phyloP scores from a whole-genome alignment of 2,329 filamentous ascomycete species.

The Leptographium wingfieldii region DNA sequence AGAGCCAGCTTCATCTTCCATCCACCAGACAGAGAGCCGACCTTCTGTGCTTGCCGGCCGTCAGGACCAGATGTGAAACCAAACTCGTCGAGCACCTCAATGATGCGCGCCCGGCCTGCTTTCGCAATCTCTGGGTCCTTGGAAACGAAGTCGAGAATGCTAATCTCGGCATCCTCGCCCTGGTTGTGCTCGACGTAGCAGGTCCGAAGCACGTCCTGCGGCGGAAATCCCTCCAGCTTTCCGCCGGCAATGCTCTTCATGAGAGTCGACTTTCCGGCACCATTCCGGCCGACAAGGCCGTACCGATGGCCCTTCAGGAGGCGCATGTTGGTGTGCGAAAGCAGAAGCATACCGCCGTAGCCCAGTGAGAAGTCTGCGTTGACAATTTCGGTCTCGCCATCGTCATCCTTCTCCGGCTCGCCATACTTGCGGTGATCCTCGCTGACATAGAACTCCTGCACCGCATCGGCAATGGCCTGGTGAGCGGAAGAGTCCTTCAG shows the following conservation, averaged over 20 bases:
- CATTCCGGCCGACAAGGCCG: conserved; percentile 91
- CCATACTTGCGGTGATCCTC: conserved; percentile 85
- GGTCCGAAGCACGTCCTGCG: conserved; percentile 82
- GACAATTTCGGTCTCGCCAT: conserved; percentile 90
- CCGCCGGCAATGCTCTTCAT: conserved; percentile 94
- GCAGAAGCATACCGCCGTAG: conserved; percentile 92
- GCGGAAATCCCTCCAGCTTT: conserved; percentile 93
- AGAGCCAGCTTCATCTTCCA: conserved; percentile 99
- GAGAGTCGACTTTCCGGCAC: conserved; percentile 95
- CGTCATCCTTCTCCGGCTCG: conserved; percentile 72
- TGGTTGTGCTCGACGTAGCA: conserved; percentile 99
- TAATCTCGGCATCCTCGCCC: conserved; percentile 92
- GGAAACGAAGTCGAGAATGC: conserved; percentile 81
- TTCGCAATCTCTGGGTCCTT: conserved; percentile 79
- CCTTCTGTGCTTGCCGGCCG: conserved; percentile 76
- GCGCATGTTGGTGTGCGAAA: conserved; percentile 90
- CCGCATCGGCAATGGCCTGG: conserved; percentile 53
- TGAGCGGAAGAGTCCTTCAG: conserved; percentile 47
- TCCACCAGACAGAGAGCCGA: conserved; percentile 89
- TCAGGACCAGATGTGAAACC: conserved; percentile 86
- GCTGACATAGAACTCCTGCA: conserved; percentile 67
- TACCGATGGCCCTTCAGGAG: conserved; percentile 95
- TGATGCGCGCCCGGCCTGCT: conserved; percentile 70
- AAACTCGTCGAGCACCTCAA: conserved; percentile 74
- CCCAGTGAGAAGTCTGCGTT: conserved; percentile 96